Evolutionary conservation across 2,329 filamentous ascomycete genomes (phyloP), one percentile per base, ranked within the genome.

Genomic region (Talaromyces sp.): DNA sequence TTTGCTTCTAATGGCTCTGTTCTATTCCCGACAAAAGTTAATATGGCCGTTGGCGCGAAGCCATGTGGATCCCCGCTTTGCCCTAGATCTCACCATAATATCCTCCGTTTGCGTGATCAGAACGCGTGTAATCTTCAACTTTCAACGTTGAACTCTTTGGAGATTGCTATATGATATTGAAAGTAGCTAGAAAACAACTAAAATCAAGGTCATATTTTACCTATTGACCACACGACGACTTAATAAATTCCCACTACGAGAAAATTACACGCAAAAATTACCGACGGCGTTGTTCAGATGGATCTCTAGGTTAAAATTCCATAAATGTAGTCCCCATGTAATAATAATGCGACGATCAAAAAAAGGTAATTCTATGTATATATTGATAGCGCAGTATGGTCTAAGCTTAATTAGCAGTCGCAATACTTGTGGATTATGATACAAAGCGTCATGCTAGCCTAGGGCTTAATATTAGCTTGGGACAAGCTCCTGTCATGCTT

Each of bases 71-170:
- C 60, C 53, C 60, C 57, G 12, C 62, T 57, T 51, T n/a, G 51
- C 9, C n/a, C 34, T 10, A 44, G 18, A 65, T 62, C 44, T 67
- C 65, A 62, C 54, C 66, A 67, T 64, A 57, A 64, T 66, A 63
- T 65, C 62, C 62, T 64, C 66, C 66, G 66, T 60, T 67, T 10
- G 66, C 66, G 66, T 67, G 65, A 67, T 65, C 60, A 42, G 31
- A 14, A 50, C 8, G 18, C 23, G 42, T 47, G n/a, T n/a, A 18
- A 33, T 10, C 9, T 31, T 8, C 42, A 23, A 6, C 42, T 23
- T 47, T 16, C 34, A 16, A 36, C 34, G 34, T 36, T 16, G 9
- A 50, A 27, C 44, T 27, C 23, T 50, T 27, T 8, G 28, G 27
- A 40, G 33, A 4, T 57, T 34, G 16, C 5, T 36, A 36, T 28